phyloP scores from a whole-genome alignment of 768 basidiomycete species.

The Boletus pseudo-olivaceus region DNA sequence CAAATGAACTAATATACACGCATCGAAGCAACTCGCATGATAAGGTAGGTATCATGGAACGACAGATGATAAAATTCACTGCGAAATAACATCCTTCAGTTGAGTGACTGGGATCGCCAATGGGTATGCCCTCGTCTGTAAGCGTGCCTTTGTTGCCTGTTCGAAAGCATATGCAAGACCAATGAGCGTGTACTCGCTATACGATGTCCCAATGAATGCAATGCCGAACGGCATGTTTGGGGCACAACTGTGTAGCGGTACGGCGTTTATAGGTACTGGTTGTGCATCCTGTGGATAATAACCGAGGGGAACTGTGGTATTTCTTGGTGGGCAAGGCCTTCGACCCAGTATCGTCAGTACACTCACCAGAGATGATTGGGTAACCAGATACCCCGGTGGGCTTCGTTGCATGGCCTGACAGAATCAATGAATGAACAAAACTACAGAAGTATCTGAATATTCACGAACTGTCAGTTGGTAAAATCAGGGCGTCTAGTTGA shows the following conservation, averaged over 20 bases:
- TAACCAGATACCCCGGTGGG: conserved; percentile 58
- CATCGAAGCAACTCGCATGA: not conserved
- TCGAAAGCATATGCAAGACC: conserved; percentile 63
- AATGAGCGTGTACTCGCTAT: conserved; percentile 56
- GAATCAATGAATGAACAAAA: not conserved
- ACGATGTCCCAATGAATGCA: conserved; percentile 60
- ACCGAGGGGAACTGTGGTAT: conserved; percentile 49
- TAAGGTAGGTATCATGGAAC: conserved; percentile 4
- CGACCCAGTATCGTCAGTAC: not conserved
- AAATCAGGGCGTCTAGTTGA: conserved; percentile 50
- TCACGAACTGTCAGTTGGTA: conserved; percentile 40
- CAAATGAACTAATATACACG: conserved; percentile 2
- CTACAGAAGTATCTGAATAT: not conserved
- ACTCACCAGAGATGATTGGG: conserved; percentile 59
- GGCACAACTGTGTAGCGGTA: conserved; percentile 31
- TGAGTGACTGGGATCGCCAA: conserved; percentile 58
- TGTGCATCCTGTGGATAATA: conserved; percentile 48
- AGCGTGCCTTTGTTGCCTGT: conserved; percentile 54
- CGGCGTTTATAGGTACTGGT: conserved; percentile 40
- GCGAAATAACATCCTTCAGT: conserved; percentile 32
- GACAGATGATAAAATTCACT: conserved; percentile 2
- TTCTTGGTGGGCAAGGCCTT: conserved; percentile 3
- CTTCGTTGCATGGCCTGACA: conserved; percentile 28
- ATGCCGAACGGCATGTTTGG: conserved; percentile 60
- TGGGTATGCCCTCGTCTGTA: conserved; percentile 45